Conservation (phyloP, 2,329 filamentous ascomycete species). For the Ascochyta rabiei region DNA sequence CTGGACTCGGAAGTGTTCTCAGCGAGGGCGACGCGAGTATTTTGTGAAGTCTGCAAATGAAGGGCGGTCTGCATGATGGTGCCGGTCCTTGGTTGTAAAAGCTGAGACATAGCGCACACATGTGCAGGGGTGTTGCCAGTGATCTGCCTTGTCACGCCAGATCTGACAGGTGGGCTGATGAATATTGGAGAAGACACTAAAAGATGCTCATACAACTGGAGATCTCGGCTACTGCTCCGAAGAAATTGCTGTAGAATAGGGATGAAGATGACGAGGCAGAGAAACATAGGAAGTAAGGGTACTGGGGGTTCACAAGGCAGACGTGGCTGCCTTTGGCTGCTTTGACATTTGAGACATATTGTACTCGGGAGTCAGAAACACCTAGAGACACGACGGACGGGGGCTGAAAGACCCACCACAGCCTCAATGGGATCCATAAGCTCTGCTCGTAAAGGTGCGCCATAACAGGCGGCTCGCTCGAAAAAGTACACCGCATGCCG, state of each 20-base stretch:
- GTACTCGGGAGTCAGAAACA: slow-evolving; percentile 16
- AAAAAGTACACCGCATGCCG: slow-evolving; percentile 15
- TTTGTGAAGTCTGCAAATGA: slow-evolving; percentile 28
- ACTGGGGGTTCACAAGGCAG: slow-evolving; percentile 8
- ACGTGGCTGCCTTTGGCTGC: slow-evolving; percentile 9
- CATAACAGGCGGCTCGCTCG: slow-evolving; percentile 14
- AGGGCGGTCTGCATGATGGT: slow-evolving; percentile 23
- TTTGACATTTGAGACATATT: slow-evolving; percentile 13
- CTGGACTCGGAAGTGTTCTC: slow-evolving; percentile 4
- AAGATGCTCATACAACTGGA: slow-evolving; percentile 1
- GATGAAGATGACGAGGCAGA: slow-evolving; percentile 11
- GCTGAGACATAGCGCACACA: slow-evolving; percentile 25
- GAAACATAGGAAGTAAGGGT: slow-evolving; percentile 9
- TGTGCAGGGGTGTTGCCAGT: slow-evolving; percentile 27
- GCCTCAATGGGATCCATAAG: slow-evolving; percentile 16
- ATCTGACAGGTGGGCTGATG: slow-evolving; percentile 21
- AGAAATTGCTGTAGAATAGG: slow-evolving; percentile 4
- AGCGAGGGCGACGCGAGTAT: slow-evolving; percentile 10
- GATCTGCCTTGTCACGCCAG: slow-evolving; percentile 20
- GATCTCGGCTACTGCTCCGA: slow-evolving; percentile 4
- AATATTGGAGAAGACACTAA: slow-evolving; percentile 12
- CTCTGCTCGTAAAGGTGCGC: slow-evolving; percentile 15
- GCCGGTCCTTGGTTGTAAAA: slow-evolving; percentile 18
- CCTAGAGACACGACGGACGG: slow-evolving; percentile 21
- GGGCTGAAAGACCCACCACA: slow-evolving; percentile 17